phyloP scores from a whole-genome alignment of 176 grass and related monocot genomes.

The Rhipidocladum racemiflorum region DNA sequence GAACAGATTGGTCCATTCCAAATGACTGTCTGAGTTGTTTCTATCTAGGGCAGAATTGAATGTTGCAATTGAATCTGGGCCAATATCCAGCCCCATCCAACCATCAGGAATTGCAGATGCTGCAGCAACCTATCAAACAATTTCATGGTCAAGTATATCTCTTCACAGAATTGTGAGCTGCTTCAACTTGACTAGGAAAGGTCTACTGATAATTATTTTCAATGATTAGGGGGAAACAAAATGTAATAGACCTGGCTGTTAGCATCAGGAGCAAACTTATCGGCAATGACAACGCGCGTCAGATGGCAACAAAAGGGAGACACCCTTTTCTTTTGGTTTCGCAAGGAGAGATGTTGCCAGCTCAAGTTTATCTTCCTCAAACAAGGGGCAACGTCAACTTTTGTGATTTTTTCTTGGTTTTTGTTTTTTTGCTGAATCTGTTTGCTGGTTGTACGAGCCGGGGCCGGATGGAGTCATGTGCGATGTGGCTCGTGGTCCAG shows the following conservation, averaged over 20 bases:
- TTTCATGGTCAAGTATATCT: too few species aligned
- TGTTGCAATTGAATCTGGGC: constrained; percentile 51
- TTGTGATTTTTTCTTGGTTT: too few species aligned
- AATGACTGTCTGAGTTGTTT: constrained; percentile 57
- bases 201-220: too few species aligned
- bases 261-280: constrained; percentile 78
- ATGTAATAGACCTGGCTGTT: constrained; percentile 45
- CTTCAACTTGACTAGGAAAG: too few species aligned
- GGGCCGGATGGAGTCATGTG: too few species aligned
- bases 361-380: too few species aligned
- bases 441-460: too few species aligned
- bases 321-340: constrained; percentile 61
- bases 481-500: too few species aligned
- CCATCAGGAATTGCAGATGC: constrained; percentile 72
- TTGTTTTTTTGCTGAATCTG: too few species aligned
- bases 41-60: constrained; percentile 61
- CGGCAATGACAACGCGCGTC: constrained; percentile 65
- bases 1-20: constrained; percentile 84
- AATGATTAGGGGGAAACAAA: background rate
- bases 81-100: constrained; percentile 77
- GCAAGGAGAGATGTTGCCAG: constrained; percentile 61
- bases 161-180: background rate
- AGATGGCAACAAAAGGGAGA: constrained; percentile 63
- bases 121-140: constrained; percentile 39
- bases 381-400: too few species aligned